Evolutionary conservation across 306 rosid species (phyloP), one percentile per base, ranked within the genome.

Genomic region (Vigna nakashimae): DNA sequence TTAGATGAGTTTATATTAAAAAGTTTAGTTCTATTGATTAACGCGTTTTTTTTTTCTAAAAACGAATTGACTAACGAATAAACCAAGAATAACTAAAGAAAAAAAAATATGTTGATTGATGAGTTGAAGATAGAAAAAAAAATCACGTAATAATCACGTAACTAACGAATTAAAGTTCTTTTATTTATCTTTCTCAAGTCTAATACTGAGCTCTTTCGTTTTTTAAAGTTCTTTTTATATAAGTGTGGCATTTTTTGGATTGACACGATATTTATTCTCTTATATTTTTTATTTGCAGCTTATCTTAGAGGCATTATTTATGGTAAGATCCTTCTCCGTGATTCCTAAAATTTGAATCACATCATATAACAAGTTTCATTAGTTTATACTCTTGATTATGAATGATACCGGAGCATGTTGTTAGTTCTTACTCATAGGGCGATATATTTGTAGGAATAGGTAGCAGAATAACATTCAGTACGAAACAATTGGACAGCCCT

Each of bases 271-370:
- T 26, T 26, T 26, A 26, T 26, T 26, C 24, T 7, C 67, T 55
- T 68, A 11, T n/a, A 7, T 56, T 28, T 30, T 20, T 69, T 59
- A 49, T 60, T 71, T 26, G 77, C 73, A 79, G 83, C 67, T n/a
- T 79, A 79, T 36, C 67, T 79, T 2, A 79, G 73, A 40, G 83
- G 83, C 24, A 7, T 79, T 63, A 40, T 71, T 40, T 16, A 71
- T 52, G 83, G 83, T 79, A 51, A 71, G 78, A 40, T 20, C 36
- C n/a, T 59, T 77, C 48, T 65, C 30, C 49, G 9, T 36, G 36
- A 3, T 34, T 10, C 20, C n/a, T 4, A 20, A 36, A 58, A 36
- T 2, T 5, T 58, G 7, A 57, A 32, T 26, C n/a, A 16, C 12
- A 30, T 66, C 66, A 42, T 34, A 69, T 17, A 1, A 69, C 10